A percentile compares a stretch with the other conserved stretches of the same genome.
Conservation (phyloP, 2,329 filamentous ascomycete species). For the Botrytis byssoidea region DNA sequence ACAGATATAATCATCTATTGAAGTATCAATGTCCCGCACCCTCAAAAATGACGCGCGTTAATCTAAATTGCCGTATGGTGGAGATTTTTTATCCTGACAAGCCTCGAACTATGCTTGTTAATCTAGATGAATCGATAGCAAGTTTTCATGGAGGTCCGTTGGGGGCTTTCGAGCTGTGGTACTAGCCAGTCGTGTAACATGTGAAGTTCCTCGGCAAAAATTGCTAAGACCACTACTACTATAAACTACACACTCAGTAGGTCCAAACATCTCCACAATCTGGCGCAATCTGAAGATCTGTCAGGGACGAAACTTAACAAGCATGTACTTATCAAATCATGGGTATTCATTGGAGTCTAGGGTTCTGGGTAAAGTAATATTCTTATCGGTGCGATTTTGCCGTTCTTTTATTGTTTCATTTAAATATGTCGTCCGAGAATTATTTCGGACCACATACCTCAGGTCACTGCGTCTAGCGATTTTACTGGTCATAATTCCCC, state of each 20-base stretch:
- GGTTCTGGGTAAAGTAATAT: not conserved
- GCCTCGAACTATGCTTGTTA: not conserved
- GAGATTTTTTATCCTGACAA: not conserved
- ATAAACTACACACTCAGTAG: not conserved
- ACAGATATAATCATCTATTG: not conserved
- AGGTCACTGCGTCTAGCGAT: not conserved
- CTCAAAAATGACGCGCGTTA: not conserved
- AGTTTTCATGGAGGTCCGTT: not conserved
- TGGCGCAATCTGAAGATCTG: not conserved
- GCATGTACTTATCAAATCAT: not conserved
- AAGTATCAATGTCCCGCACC: not conserved
- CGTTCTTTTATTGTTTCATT: constrained; percentile 6
- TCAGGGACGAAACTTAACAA: not conserved
- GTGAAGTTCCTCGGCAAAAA: not conserved
- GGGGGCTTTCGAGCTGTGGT: not conserved
- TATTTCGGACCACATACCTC: not conserved
- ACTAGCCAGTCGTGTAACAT: not conserved
- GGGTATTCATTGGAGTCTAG: not conserved
- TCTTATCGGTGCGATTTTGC: constrained; percentile 3
- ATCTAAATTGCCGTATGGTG: not conserved
- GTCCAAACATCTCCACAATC: not conserved
- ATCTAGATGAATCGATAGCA: not conserved
- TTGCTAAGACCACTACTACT: not conserved
- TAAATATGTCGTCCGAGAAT: not conserved
- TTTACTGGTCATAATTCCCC: not conserved